phyloP scores from a whole-genome alignment of 2,329 filamentous ascomycete species.

The Neopestalotiopsis sp. region DNA sequence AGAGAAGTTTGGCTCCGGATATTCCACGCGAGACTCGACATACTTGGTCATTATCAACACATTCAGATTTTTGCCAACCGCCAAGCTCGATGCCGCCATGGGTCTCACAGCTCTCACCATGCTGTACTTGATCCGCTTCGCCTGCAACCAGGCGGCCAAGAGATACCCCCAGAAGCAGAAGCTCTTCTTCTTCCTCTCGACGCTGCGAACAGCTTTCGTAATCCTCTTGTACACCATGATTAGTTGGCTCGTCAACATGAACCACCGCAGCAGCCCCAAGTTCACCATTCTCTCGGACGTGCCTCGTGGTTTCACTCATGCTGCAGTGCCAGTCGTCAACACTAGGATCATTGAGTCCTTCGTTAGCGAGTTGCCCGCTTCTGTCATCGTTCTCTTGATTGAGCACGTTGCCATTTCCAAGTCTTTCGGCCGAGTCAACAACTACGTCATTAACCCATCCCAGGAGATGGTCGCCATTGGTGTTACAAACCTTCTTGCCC shows the following conservation, averaged over 20 bases:
- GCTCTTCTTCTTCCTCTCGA: constrained; percentile 87
- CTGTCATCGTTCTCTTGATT: constrained; percentile 92
- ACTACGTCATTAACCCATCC: constrained; percentile 93
- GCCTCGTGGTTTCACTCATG: constrained; percentile 85
- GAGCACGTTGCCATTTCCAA: constrained; percentile 98
- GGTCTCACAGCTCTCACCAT: constrained; percentile 81
- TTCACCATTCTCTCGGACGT: constrained; percentile 80
- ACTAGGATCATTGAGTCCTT: constrained; percentile 71
- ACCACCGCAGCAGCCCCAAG: constrained; percentile 64
- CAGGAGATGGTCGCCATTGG: constrained; percentile 97
- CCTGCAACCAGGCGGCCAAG: constrained; percentile 70
- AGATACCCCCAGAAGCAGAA: constrained; percentile 74
- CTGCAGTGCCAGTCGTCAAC: constrained; percentile 74
- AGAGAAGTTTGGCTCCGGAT: constrained; percentile 58
- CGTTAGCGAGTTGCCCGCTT: constrained; percentile 76
- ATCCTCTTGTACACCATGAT: constrained; percentile 92
- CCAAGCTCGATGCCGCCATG: constrained; percentile 82
- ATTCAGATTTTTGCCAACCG: constrained; percentile 71
- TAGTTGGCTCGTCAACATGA: constrained; percentile 81
- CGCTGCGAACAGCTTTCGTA: constrained; percentile 87
- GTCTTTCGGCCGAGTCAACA: constrained; percentile 94
- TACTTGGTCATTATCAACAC: constrained; percentile 86
- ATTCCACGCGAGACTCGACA: constrained; percentile 78
- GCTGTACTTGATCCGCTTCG: constrained; percentile 76
- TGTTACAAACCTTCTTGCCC: constrained; percentile 85